Conservation (phyloP, 768 basidiomycete genomes). For the Boletellus emodensis region DNA sequence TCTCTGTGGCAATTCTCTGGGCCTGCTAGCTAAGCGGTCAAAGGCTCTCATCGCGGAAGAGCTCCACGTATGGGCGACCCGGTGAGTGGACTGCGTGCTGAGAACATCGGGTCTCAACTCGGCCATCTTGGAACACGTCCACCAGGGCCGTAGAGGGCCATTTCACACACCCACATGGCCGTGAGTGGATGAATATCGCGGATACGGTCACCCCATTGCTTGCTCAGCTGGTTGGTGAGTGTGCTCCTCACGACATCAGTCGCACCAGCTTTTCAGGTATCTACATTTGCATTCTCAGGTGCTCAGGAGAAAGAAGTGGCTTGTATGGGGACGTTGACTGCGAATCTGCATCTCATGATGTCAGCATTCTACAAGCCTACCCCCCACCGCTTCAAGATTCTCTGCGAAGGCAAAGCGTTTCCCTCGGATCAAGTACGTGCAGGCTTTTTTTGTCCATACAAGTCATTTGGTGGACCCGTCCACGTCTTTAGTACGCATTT, state of each 20-base stretch:
- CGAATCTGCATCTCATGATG: constrained; percentile 95
- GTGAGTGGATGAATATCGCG: constrained; percentile 80
- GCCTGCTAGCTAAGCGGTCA: constrained; percentile 73
- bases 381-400: constrained; percentile 79
- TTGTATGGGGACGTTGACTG: constrained; percentile 92
- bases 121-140: constrained; percentile 5
- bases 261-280: constrained; percentile 8
- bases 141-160: constrained; percentile 83
- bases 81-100: constrained; percentile 46
- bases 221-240: constrained; percentile 78
- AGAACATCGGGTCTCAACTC: constrained; percentile 8
- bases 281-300: constrained; percentile 45
- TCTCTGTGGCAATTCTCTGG: constrained; percentile 95
- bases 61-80: constrained; percentile 75
- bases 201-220: constrained; percentile 69
- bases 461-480: constrained; percentile 10
- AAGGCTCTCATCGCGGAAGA: constrained; percentile 75
- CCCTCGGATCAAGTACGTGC: constrained; percentile 87
- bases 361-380: constrained; percentile 92
- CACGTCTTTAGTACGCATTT: constrained; percentile 77
- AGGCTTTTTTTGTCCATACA: constrained; percentile 3
- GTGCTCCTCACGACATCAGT: constrained; percentile 2
- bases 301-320: constrained; percentile 88
- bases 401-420: constrained; percentile 92
- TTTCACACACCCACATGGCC: constrained; percentile 79